Conservation (phyloP, 2,329 filamentous ascomycete species). For the Lachnellula cervina region DNA sequence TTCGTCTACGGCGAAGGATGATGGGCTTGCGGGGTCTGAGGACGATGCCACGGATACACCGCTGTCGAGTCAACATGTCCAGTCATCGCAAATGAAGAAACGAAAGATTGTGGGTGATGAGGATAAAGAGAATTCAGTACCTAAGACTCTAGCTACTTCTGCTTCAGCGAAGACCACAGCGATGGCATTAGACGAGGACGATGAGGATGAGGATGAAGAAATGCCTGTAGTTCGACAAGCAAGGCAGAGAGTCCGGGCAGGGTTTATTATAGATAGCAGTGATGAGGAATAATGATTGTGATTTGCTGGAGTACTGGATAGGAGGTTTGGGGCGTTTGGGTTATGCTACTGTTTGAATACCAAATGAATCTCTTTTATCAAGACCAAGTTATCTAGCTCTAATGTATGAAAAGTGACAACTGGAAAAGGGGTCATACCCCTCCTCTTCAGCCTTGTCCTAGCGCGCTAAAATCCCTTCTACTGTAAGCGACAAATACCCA, state of each 20-base stretch:
- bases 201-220: constrained; percentile 42
- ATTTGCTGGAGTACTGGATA: constrained; percentile 2
- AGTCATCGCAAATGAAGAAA: constrained; percentile 34
- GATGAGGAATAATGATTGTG: constrained; percentile 37
- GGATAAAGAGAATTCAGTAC: constrained; percentile 13
- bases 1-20: constrained; percentile 20
- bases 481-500: background rate
- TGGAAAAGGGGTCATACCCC: background rate
- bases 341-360: background rate
- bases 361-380: background rate
- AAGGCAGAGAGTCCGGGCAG: constrained; percentile 40
- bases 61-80: constrained; percentile 35
- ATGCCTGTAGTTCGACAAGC: constrained; percentile 31
- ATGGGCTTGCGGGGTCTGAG: constrained; percentile 29
- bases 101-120: constrained; percentile 33
- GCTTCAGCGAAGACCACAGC: constrained; percentile 18
- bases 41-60: constrained; percentile 35
- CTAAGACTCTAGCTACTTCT: constrained; percentile 21
- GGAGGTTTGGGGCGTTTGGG: background rate
- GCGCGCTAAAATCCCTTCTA: background rate
- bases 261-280: constrained; percentile 56
- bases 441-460: background rate
- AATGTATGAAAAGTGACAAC: background rate
- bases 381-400: background rate
- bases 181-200: constrained; percentile 29